phyloP scores from a whole-genome alignment of 2,329 filamentous ascomycete species.

The Trichoderma atrobrunneum region DNA sequence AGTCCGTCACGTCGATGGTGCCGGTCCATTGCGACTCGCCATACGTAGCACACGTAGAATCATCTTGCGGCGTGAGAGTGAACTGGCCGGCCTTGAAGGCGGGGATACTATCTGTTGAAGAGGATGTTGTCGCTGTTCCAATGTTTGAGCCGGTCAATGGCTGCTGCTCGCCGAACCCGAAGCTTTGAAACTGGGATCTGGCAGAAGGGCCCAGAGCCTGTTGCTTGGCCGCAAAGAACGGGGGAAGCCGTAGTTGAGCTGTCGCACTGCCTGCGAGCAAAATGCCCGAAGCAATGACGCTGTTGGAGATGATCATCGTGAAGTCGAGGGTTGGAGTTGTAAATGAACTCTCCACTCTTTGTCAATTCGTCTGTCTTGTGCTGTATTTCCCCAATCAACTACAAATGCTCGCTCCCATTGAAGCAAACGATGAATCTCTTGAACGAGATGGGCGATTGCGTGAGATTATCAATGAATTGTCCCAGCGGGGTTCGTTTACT shows the following conservation, averaged over 20 bases:
- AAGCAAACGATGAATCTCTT: background rate
- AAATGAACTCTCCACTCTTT: background rate
- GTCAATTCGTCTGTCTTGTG: background rate
- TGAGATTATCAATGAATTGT: background rate
- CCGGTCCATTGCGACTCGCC: constrained; percentile 25
- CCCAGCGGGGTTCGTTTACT: constrained; percentile 6
- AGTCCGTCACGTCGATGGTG: constrained; percentile 24
- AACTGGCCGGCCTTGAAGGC: constrained; percentile 20
- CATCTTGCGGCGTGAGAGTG: constrained; percentile 19
- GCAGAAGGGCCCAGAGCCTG: background rate
- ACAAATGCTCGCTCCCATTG: background rate
- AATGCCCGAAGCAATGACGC: background rate
- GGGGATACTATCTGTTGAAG: background rate
- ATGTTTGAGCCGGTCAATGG: background rate
- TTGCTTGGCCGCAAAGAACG: background rate
- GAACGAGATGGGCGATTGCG: background rate
- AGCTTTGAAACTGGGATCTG: background rate
- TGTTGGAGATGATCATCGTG: background rate
- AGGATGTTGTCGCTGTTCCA: background rate
- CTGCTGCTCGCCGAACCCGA: background rate
- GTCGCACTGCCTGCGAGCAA: background rate
- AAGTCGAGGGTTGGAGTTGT: background rate
- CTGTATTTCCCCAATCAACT: background rate
- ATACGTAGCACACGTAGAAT: constrained; percentile 18
- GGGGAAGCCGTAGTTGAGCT: background rate